phyloP scores from a whole-genome alignment of 2,329 filamentous ascomycete species.

The Escovopsis sp. region DNA sequence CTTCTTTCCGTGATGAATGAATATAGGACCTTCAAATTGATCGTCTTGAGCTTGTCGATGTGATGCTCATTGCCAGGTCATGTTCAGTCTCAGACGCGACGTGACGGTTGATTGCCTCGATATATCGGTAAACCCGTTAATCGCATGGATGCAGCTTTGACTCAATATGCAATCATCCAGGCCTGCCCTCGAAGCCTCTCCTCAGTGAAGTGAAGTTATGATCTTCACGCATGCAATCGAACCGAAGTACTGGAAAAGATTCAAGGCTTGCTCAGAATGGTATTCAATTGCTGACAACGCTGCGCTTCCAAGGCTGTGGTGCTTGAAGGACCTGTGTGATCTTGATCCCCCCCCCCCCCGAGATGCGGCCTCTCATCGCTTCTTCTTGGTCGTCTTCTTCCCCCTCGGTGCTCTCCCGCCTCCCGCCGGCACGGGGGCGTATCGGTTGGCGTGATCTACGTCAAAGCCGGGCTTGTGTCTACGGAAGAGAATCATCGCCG shows the following conservation, averaged over 20 bases:
- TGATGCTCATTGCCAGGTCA: too few species aligned
- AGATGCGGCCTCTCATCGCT: conserved; percentile 16
- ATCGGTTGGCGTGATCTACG: conserved; percentile 58
- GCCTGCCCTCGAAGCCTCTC: not conserved
- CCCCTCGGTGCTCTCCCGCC: conserved; percentile 18
- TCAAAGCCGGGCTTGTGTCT: conserved; percentile 78
- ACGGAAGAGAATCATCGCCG: conserved; percentile 79
- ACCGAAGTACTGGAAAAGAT: too few species aligned
- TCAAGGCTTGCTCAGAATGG: not conserved
- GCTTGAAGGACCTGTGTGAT: too few species aligned
- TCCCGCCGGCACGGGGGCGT: conserved; percentile 23
- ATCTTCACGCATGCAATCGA: not conserved
- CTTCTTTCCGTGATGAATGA: not conserved
- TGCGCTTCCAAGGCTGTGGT: too few species aligned
- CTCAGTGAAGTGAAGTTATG: not conserved
- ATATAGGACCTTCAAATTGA: too few species aligned
- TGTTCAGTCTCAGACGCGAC: not conserved
- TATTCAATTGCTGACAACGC: not conserved
- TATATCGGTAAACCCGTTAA: not conserved
- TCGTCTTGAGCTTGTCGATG: too few species aligned
- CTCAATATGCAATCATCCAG: not conserved
- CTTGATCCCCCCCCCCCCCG: too few species aligned
- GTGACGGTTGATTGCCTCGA: not conserved
- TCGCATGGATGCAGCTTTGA: not conserved
- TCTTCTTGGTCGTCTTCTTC: conserved; percentile 28